Evolutionary conservation across 2,329 filamentous ascomycete genomes (phyloP), one percentile per base, ranked within the genome.

Genomic region (Hymenoscyphus linearis): DNA sequence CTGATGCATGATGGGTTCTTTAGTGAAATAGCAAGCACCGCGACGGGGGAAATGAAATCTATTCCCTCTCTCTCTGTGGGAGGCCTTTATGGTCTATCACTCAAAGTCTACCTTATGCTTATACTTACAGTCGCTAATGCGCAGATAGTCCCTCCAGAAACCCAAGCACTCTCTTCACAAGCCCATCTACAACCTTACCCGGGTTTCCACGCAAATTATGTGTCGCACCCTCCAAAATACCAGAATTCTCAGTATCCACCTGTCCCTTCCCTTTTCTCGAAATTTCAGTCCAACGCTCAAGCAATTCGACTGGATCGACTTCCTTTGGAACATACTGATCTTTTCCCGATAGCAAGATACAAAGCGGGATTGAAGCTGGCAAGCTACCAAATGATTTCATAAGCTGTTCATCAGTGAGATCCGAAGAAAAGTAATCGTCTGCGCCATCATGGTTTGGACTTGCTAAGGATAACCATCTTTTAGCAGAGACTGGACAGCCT

Each of bases 391-490:
- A 90, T 0, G 83, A 85, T 26, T 71, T 71, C 60, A 71, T 67
- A 37, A 89, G 71, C 31, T 77, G 73, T 58, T 79, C 74, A 50
- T 84, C 81, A 0, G 68, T 71, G 35, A 89, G 73, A 73, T 90
- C 87, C 10, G 80, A 83, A 59, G 83, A 86, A 74, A 90, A 90
- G 65, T 85, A 84, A 71, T 90, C 87, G 71, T 90, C 87, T 54
- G 83, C 82, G 2, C 82, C 83, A 31, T 79, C 79, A 57, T 78
- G 74, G 54, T 78, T 76, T 0, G 83, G 83, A 25, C 79, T 82
- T 0, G 80, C 76, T 6, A 89, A 75, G 54, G 82, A 84, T 37
- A 86, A 71, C 72, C 85, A 87, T 50, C 86, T 73, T 53, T 76
- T 76, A 7, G 85, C 83, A n/a, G 76, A 80, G 4, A 87, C 74